Conservation (phyloP, 352 stramenopile species). For the Elongisporangium anandrum region DNA sequence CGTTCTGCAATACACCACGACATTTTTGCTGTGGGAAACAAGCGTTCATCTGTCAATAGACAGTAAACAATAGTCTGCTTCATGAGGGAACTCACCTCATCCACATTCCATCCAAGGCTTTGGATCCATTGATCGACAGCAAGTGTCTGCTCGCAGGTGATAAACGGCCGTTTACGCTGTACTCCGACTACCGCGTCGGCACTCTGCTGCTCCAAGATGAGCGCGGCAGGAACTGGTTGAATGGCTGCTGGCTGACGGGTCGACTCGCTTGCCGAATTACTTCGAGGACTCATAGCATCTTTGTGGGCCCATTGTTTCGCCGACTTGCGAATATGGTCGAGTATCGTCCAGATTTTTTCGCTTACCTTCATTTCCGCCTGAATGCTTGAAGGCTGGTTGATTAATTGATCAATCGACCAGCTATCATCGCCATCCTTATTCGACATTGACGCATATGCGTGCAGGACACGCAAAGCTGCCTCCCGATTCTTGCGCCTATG, state of each 20-base stretch:
- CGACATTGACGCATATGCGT: not conserved
- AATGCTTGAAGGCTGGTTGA: not conserved
- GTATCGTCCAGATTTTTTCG: not conserved
- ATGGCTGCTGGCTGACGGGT: not conserved
- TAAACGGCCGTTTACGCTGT: slow-evolving; percentile 15
- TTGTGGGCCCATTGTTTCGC: not conserved
- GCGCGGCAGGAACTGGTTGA: not conserved
- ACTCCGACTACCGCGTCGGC: not conserved
- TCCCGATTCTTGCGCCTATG: slow-evolving; percentile 7
- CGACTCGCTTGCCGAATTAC: not conserved
- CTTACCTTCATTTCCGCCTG: not conserved
- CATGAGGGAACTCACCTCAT: slow-evolving; percentile 3
- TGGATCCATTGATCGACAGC: slow-evolving; percentile 25
- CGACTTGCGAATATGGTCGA: not conserved
- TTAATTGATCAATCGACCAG: not conserved
- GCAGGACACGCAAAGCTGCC: slow-evolving; percentile 3
- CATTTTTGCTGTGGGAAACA: slow-evolving; percentile 3
- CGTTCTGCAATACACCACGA: slow-evolving; percentile 24
- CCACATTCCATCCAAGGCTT: slow-evolving; percentile 9
- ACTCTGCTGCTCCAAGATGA: not conserved
- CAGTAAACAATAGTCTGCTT: not conserved
- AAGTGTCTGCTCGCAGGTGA: slow-evolving; percentile 25
- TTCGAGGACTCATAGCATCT: not conserved
- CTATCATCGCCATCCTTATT: not conserved
- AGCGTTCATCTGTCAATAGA: not conserved